Evolutionary conservation across 139 green algal genomes (phyloP), one percentile per base, ranked within the genome.

Genomic region (Coelastrella sp.): DNA sequence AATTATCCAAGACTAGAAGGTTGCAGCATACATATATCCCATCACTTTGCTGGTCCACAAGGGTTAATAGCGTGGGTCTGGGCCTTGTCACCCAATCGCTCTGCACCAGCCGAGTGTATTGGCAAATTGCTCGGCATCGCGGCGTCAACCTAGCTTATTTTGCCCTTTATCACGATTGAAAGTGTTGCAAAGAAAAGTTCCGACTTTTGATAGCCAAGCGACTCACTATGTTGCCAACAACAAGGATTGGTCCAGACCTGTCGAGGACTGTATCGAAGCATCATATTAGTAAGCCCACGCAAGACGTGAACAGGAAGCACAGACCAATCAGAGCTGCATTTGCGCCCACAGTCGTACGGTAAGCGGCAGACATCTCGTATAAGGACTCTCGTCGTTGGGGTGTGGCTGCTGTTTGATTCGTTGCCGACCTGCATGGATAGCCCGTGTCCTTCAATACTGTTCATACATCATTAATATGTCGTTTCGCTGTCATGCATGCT

Each of bases 191-290:
- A 49, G 35, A 49, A 49, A 1, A 49, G 1, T 4, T 73, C 0
- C 65, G 14, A 15, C 15, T 15, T 4, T 73, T 73, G 65, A 73
- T 73, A 17, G 15, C 65, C 1, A 22, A 15, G 14, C 14, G 65
- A 73, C 65, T 3, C 65, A 22, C 9, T 59, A 57, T 81, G 74
- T 81, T 57, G 74, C 74, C 68, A 8, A 76, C 68, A 76, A 76
- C 68, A 8, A 76, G 68, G 24, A 76, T 76, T 24, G 68, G 68
- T 25, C 68, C 68, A n/a, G 68, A 76, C 68, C 68, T 76, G 68
- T 76, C 68, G 15, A 76, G 68, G 24, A 76, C 68, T 25, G 68
- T 76, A 19, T 76, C 68, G 68, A 76, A 76, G 68, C 68, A 76
- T 19, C 68, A 76, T 24, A 19, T 76, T 76, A 76, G 68, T 19